Base-by-base conservation (phyloP, 2,329 filamentous ascomycete species). In the Pestalotiopsis sp. region DNA sequence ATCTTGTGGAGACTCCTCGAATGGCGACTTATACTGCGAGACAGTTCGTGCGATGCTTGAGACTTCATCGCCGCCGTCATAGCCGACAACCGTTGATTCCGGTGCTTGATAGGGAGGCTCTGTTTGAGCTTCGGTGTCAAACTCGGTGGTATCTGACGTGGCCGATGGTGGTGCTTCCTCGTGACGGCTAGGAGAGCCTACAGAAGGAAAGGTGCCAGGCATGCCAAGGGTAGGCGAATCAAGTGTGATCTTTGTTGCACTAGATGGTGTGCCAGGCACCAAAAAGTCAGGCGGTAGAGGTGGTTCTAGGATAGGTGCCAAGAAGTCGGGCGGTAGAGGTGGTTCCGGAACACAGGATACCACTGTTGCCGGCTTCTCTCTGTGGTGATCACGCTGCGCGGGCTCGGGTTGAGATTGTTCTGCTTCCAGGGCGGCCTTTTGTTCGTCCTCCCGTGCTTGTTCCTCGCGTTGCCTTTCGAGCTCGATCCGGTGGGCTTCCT, bases 71-170 rank as follows among this genome's bases (percentile, higher is more conserved):
- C 71, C 13, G 7, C 20, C 65, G 20, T 63, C 52, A 41, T 40
- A 49, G 7, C 36, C 59, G 14, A 36, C 5, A 7, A 13, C 57
- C 61, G 65, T 64, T n/a, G 67, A 68, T 59, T 71, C 68, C 56
- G 68, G 70, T 60, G 61, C 72, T 69, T 73, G 75, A 52, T 80
- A 81, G 17, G 84, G 81, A 1, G 85, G 80, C 60, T 90, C 87
- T 1, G 86, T 88, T 76, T 94, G 92, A 25, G 90, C 85, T 73
- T 94, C 92, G n/a, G 84, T 86, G 72, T 94, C 92, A 72, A 94
- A 92, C 73, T 93, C 90, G 0, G 91, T 93, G 7, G 86, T 86
- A 57, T 85, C 81, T 5, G 91, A 92, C 14, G 89, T 76, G 3
- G 90, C 87, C 17, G 91, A 91, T 40, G 79, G 79, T 2, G 89